These are phyloP conservation scores for Skeletonema grethae DNA, from an alignment of 108 stramenopile genomes.

Conservation along the genomic window DNA sequence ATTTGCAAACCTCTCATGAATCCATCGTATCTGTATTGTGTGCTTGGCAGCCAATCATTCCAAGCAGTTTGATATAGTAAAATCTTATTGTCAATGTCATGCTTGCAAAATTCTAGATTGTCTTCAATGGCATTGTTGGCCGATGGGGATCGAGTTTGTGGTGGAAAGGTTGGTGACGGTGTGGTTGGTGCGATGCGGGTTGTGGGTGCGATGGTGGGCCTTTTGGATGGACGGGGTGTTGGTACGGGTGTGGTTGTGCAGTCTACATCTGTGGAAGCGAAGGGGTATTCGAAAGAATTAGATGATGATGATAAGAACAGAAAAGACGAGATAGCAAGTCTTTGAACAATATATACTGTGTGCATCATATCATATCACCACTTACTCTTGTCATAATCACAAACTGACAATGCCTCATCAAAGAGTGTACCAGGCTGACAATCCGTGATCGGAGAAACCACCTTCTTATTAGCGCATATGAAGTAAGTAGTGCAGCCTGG, in stretches of 20 bases:
- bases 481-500: constrained; percentile 31
- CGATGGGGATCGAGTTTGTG: constrained; percentile 12
- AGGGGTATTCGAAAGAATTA: too few species aligned
- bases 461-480: constrained; percentile 13
- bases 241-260: constrained; percentile 16
- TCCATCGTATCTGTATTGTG: constrained; percentile 20
- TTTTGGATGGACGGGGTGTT: not conserved
- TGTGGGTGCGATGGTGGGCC: constrained; percentile 8
- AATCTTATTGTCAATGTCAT: constrained; percentile 16
- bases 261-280: not conserved
- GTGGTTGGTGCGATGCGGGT: constrained; percentile 10
- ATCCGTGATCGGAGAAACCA: not conserved
- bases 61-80: constrained; percentile 21
- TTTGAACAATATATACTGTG: too few species aligned
- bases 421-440: constrained; percentile 26
- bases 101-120: constrained; percentile 8
- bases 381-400: constrained; percentile 20
- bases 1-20: constrained; percentile 13
- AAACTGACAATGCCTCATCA: constrained; percentile 15
- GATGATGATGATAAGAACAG: too few species aligned
- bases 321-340: too few species aligned
- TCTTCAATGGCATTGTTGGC: constrained; percentile 36
- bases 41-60: constrained; percentile 19
- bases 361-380: not conserved
- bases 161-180: constrained; percentile 13